Evolutionary conservation across 495 filamentous ascomycete species (phyloP).

Genomic region (Cercophora scortea): DNA sequence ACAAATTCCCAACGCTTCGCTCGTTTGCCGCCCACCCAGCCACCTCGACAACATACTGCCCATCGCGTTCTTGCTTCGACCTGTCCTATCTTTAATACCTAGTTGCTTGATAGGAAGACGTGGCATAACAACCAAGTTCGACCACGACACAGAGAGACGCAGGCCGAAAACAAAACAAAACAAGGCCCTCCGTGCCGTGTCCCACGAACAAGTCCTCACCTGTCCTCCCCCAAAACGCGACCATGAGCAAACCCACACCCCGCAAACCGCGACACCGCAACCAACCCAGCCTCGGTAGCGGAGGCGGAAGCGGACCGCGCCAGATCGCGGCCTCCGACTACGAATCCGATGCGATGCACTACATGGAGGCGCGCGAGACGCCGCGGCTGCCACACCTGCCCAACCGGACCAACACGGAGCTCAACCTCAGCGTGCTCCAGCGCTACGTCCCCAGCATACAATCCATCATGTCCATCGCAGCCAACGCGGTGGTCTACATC

Average conservation of each 20-base stretch:
- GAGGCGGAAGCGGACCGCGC: conserved; percentile 19
- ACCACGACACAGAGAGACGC: no score
- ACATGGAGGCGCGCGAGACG: conserved; percentile 27
- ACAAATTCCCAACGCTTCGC: no score
- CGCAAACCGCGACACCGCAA: conserved; percentile 29
- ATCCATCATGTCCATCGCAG: conserved; percentile 64
- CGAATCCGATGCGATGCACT: conserved; percentile 45
- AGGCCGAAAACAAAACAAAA: no score
- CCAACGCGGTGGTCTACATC: conserved; percentile 67
- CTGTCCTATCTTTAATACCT: no score
- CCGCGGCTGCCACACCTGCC: conserved; percentile 22
- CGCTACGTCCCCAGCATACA: conserved; percentile 63
- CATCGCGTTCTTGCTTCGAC: no score
- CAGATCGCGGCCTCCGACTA: conserved; percentile 51
- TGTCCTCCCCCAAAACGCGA: background rate
- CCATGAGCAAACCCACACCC: conserved; percentile 23
- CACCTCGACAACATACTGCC: no score
- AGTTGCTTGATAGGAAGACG: no score
- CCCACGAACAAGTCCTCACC: no score
- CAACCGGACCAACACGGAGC: conserved; percentile 62
- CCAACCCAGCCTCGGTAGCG: conserved; percentile 22
- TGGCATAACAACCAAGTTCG: no score
- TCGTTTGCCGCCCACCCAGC: no score
- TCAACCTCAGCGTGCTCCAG: conserved; percentile 72
- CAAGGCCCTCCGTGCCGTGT: no score